These are phyloP conservation scores for Colletotrichum navitas DNA, from an alignment of 2,329 filamentous ascomycete genomes.

Conservation along the genomic window DNA sequence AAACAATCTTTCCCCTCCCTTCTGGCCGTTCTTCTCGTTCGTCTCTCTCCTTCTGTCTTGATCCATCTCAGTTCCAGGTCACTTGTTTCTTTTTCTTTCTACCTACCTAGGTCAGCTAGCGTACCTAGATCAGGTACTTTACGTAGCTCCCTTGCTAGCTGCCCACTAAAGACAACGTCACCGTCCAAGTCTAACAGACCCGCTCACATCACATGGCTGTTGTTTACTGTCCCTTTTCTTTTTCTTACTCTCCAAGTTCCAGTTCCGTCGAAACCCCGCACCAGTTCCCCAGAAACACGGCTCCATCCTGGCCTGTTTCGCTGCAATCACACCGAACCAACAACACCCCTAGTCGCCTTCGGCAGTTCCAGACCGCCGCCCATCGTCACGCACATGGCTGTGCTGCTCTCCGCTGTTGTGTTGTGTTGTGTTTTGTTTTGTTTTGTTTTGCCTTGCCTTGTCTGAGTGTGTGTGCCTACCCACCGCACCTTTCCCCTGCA, in stretches of 20 bases:
- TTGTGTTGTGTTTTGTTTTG: neutral
- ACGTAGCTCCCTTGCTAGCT: neutral
- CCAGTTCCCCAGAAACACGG: slow-evolving; percentile 37
- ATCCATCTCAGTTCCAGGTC: neutral
- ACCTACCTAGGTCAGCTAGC: neutral
- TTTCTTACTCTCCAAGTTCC: slow-evolving; percentile 6
- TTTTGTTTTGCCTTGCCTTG: neutral
- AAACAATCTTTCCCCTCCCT: neutral
- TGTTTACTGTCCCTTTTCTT: slow-evolving; percentile 3
- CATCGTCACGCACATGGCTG: slow-evolving; percentile 6
- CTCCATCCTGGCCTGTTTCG: slow-evolving; percentile 25
- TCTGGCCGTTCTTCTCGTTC: neutral
- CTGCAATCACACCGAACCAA: slow-evolving; percentile 3
- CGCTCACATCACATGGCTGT: slow-evolving; percentile 34
- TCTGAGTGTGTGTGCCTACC: neutral
- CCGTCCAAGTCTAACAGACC: neutral
- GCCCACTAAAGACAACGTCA: neutral
- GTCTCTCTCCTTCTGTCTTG: slow-evolving; percentile 1
- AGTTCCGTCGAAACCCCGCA: slow-evolving; percentile 24
- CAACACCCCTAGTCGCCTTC: neutral
- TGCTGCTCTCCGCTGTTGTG: neutral
- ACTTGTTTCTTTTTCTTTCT: neutral
- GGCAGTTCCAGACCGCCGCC: slow-evolving; percentile 2
- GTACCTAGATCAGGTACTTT: neutral
- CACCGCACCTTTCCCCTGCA: neutral